phyloP scores from a whole-genome alignment of 345 rosid genomes.

The Camelina sativa region DNA sequence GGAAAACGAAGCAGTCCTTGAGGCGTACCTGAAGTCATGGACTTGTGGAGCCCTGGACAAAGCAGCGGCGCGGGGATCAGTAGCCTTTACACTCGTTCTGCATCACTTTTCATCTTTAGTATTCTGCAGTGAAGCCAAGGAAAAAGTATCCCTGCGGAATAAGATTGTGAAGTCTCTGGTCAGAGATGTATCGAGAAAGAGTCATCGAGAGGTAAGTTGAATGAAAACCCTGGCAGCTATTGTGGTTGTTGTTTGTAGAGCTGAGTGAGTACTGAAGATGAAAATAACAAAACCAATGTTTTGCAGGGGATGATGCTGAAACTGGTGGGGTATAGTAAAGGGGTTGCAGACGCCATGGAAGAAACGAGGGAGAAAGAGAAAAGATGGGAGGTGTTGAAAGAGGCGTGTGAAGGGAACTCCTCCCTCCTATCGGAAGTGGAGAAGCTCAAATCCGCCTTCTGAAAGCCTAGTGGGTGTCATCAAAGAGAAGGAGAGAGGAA shows the following conservation, averaged over 20 bases:
- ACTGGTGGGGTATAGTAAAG: slow-evolving; percentile 51
- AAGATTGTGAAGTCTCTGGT: slow-evolving; percentile 69
- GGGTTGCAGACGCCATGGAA: slow-evolving; percentile 31
- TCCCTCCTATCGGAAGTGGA: slow-evolving; percentile 62
- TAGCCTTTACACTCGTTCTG: slow-evolving; percentile 62
- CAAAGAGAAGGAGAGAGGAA: too few species aligned
- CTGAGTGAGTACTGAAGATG: slow-evolving; percentile 1
- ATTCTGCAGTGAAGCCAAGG: slow-evolving; percentile 47
- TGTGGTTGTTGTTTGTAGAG: background rate
- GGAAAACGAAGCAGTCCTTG: slow-evolving; percentile 73
- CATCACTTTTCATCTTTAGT: slow-evolving; percentile 72
- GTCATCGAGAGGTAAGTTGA: slow-evolving; percentile 62
- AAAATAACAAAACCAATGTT: slow-evolving; percentile 15
- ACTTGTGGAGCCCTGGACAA: slow-evolving; percentile 74
- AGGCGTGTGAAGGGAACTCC: slow-evolving; percentile 69
- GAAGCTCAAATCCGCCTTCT: slow-evolving; percentile 49
- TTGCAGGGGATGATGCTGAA: slow-evolving; percentile 77
- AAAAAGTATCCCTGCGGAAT: slow-evolving; percentile 49
- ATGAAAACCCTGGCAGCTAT: background rate
- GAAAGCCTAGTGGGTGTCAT: background rate
- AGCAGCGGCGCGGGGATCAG: slow-evolving; percentile 65
- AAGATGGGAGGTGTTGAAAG: slow-evolving; percentile 57
- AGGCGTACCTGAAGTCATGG: slow-evolving; percentile 84
- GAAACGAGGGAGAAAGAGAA: slow-evolving; percentile 37
- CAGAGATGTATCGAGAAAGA: slow-evolving; percentile 71